Evolutionary conservation across 345 rosid species (phyloP).

Genomic region (Eucalyptus polyanthemos): DNA sequence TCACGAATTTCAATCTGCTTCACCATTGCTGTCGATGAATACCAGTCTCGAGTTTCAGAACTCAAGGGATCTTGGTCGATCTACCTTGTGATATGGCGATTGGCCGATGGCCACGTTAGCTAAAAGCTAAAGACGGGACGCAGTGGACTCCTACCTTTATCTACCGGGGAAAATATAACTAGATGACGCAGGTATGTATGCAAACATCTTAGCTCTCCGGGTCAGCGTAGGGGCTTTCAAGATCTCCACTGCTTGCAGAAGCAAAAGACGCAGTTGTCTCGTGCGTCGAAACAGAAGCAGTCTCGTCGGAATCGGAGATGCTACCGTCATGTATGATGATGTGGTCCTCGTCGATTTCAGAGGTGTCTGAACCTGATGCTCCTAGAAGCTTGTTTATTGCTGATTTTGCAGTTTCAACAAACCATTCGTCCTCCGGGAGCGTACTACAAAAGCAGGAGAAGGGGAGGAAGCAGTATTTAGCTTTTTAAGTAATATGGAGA

Average conservation of each 20-base stretch:
- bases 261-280: constrained; percentile 79
- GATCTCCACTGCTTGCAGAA: constrained; percentile 94
- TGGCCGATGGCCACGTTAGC: not conserved
- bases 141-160: not conserved
- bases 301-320: constrained; percentile 33
- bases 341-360: constrained; percentile 64
- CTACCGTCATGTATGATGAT: constrained; percentile 25
- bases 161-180: not conserved
- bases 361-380: constrained; percentile 69
- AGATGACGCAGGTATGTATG: not conserved
- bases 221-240: constrained; percentile 72
- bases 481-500: not conserved
- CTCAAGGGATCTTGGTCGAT: not conserved
- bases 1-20: not conserved
- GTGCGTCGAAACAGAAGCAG: constrained; percentile 43
- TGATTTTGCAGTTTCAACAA: constrained; percentile 79
- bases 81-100: not conserved
- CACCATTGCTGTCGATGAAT: not conserved
- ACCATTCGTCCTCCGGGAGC: constrained; percentile 84
- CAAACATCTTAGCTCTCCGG: constrained; percentile 32
- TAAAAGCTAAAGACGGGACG: not conserved
- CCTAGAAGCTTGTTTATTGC: constrained; percentile 79
- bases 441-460: constrained; percentile 15
- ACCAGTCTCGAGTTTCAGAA: not conserved
- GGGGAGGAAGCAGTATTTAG: not conserved